These are phyloP conservation scores for Talaromyces ruber DNA, from an alignment of 495 filamentous ascomycete species.

Conservation along the genomic window DNA sequence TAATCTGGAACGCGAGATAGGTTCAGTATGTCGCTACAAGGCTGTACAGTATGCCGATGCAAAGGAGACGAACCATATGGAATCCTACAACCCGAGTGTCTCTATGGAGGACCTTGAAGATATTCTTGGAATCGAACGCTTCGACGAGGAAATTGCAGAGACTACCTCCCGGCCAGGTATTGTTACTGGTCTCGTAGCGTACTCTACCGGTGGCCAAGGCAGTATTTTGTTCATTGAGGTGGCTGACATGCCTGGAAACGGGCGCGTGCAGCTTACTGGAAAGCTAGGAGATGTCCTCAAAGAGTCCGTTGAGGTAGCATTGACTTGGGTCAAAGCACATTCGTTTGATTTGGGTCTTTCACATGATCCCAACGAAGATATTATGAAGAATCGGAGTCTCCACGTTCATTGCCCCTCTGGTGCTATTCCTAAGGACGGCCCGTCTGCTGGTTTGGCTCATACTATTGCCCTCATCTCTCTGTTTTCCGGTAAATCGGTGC, in stretches of 20 bases:
- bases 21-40: slow-evolving; percentile 88
- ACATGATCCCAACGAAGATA: slow-evolving; percentile 70
- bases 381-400: slow-evolving; percentile 91
- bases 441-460: slow-evolving; percentile 85
- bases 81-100: slow-evolving; percentile 67
- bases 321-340: slow-evolving; percentile 95
- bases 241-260: slow-evolving; percentile 90
- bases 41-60: slow-evolving; percentile 91
- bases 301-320: slow-evolving; percentile 91
- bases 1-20: slow-evolving; percentile 91
- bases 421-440: slow-evolving; percentile 89
- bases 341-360: slow-evolving; percentile 86
- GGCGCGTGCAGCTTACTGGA: slow-evolving; percentile 91
- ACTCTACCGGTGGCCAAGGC: slow-evolving; percentile 84
- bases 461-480: slow-evolving; percentile 88
- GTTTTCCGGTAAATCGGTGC: slow-evolving; percentile 80
- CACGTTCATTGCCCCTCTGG: slow-evolving; percentile 96
- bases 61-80: slow-evolving; percentile 60
- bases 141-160: slow-evolving; percentile 92
- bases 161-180: slow-evolving; percentile 81
- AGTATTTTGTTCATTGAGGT: slow-evolving; percentile 98
- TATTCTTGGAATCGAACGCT: slow-evolving; percentile 89
- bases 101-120: slow-evolving; percentile 72
- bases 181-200: slow-evolving; percentile 96
- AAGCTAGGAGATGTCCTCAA: slow-evolving; percentile 98